Conservation (phyloP, 1,284 basidiomycete species). For the Cutaneotrichosporon daszewskae region DNA sequence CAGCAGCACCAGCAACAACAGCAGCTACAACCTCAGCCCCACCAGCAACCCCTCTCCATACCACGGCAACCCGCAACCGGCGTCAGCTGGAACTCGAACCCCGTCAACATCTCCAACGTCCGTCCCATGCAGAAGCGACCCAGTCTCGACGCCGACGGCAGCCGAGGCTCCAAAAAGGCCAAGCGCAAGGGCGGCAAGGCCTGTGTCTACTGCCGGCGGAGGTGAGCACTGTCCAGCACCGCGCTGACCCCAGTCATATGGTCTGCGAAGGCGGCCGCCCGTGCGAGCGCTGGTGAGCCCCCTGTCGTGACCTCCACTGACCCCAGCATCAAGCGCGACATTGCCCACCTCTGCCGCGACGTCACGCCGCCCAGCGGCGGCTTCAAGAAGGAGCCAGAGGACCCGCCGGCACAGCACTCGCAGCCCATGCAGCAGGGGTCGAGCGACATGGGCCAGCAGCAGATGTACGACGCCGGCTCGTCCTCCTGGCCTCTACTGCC, state of each 20-base stretch:
- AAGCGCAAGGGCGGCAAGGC: constrained; percentile 58
- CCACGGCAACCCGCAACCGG: too few relatives aligned
- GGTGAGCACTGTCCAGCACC: constrained; percentile 48
- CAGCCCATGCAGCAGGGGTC: constrained; percentile 1
- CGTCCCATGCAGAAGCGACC: too few relatives aligned
- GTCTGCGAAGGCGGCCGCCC: constrained; percentile 80
- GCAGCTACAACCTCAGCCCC: too few relatives aligned
- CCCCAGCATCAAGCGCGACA: constrained; percentile 79
- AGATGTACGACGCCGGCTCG: constrained; percentile 1
- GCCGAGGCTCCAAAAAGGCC: constrained; percentile 56
- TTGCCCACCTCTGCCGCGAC: constrained; percentile 83
- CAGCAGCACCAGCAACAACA: too few relatives aligned
- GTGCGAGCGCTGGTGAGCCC: constrained; percentile 77
- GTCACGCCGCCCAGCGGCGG: constrained; percentile 56
- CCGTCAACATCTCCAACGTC: too few relatives aligned
- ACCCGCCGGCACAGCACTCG: not conserved
- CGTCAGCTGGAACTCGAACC: too few relatives aligned
- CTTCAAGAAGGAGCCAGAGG: constrained; percentile 19
- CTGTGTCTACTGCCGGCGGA: constrained; percentile 85
- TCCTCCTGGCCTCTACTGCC: constrained; percentile 37
- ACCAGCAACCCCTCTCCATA: too few relatives aligned
- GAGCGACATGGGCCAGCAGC: too few relatives aligned
- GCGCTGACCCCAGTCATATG: constrained; percentile 51
- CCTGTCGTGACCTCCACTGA: not conserved
- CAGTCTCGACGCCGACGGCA: too few relatives aligned